Evolutionary conservation across 75 land plant species (phyloP).

Genomic region (Isoetes taiwanensis): DNA sequence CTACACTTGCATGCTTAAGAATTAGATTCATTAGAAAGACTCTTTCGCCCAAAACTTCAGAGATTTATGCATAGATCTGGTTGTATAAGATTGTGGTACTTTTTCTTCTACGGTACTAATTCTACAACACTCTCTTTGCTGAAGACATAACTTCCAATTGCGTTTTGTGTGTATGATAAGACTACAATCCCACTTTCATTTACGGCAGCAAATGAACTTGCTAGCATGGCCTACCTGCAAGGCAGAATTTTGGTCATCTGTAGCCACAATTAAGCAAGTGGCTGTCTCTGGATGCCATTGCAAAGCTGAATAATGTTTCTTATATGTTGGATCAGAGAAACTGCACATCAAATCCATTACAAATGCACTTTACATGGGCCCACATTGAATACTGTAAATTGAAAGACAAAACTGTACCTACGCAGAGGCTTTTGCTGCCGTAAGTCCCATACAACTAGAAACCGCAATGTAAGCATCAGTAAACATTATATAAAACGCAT

Average conservation of each 20-base stretch:
- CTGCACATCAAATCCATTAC: conserved; percentile 24
- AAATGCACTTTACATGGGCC: neutral
- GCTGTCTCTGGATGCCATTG: conserved; percentile 94
- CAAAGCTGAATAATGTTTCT: conserved; percentile 72
- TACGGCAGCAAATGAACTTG: no score
- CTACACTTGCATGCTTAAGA: no score
- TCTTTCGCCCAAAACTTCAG: no score
- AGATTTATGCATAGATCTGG: no score
- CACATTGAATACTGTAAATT: neutral
- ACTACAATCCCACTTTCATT: no score
- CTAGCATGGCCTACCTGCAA: conserved; percentile 48
- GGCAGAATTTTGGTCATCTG: conserved; percentile 82
- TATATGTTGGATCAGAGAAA: conserved; percentile 49
- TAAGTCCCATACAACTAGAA: conserved; percentile 92
- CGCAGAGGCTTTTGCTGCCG: conserved; percentile 72
- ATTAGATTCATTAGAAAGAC: no score
- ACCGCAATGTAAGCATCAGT: neutral
- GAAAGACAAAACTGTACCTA: conserved; percentile 42
- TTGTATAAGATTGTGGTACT: no score
- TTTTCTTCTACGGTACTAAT: no score
- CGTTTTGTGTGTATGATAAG: no score
- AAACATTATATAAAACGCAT: neutral
- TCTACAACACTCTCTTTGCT: no score
- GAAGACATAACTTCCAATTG: no score
- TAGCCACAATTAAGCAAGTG: conserved; percentile 89